Percentiles rank a stretch among this genome's conserved stretches.
phyloP scores from a whole-genome alignment of 345 rosid species.

The Arabidopsis suecica region DNA sequence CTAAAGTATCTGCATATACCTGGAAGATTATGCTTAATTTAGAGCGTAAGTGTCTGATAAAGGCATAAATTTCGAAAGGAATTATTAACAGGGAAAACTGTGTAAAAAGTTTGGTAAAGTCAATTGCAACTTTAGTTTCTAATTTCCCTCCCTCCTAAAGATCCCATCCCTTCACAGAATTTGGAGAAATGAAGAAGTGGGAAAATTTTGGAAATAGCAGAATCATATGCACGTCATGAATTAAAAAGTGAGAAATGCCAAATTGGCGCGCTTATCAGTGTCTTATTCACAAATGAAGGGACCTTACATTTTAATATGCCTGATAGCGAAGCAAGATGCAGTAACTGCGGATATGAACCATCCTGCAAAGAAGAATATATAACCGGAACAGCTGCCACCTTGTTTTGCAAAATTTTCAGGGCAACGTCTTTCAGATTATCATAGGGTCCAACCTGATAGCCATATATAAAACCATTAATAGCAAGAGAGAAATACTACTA shows the following conservation, averaged over 20 bases:
- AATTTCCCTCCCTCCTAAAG: slow-evolving; percentile 1
- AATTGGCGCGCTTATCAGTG: slow-evolving; percentile 14
- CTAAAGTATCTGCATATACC: slow-evolving; percentile 95
- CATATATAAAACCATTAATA: slow-evolving; percentile 26
- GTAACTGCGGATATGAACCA: slow-evolving; percentile 77
- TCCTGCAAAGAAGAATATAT: slow-evolving; percentile 60
- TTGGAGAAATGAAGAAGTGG: slow-evolving; percentile 14
- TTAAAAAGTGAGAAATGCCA: slow-evolving; percentile 4
- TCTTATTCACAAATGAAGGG: slow-evolving; percentile 33
- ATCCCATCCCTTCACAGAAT: slow-evolving; percentile 12
- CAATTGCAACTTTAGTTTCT: slow-evolving; percentile 21
- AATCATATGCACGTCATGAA: slow-evolving; percentile 15
- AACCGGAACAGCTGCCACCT: slow-evolving; percentile 82
- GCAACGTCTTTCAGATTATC: slow-evolving; percentile 88
- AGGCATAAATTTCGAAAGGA: not conserved
- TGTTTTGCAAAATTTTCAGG: slow-evolving; percentile 75
- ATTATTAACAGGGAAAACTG: not conserved
- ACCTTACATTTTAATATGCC: slow-evolving; percentile 87
- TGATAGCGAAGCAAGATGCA: slow-evolving; percentile 92
- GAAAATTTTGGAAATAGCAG: not conserved
- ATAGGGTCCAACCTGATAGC: slow-evolving; percentile 85
- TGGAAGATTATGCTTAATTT: slow-evolving; percentile 49
- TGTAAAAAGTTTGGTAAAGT: slow-evolving; percentile 14
- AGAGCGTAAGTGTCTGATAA: slow-evolving; percentile 35
- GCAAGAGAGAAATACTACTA: slow-evolving; percentile 16